These are phyloP conservation scores for Mytilinidion resinicola DNA, from an alignment of 495 filamentous ascomycete genomes.

Conservation along the genomic window DNA sequence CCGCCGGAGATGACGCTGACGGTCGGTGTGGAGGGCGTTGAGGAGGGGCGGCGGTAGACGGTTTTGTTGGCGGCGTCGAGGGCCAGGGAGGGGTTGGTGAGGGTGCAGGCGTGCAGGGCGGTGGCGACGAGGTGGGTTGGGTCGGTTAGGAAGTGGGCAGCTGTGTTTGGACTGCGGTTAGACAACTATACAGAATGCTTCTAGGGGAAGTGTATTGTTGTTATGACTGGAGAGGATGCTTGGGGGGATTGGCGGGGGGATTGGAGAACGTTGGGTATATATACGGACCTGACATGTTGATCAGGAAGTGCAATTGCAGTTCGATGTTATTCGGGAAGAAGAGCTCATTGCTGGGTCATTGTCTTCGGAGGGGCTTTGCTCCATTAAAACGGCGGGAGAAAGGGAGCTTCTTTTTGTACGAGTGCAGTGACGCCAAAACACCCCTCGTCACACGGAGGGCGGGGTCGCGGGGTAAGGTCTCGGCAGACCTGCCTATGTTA, in stretches of 20 bases:
- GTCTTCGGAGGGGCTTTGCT: too few species aligned
- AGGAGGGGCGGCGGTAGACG: conserved; percentile 64
- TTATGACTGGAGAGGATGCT: background rate
- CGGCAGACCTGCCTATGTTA: too few species aligned
- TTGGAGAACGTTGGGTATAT: background rate
- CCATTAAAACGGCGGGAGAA: too few species aligned
- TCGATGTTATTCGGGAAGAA: too few species aligned
- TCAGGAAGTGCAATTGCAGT: too few species aligned
- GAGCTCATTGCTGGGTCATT: too few species aligned
- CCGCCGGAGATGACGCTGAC: conserved; percentile 86
- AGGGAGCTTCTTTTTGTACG: too few species aligned
- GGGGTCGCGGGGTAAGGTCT: too few species aligned
- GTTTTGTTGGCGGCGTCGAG: conserved; percentile 80
- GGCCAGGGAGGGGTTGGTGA: conserved; percentile 79
- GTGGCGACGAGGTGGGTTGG: conserved; percentile 71
- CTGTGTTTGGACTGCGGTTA: conserved; percentile 18
- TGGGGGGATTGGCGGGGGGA: background rate
- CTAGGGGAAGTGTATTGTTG: background rate
- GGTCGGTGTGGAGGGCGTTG: conserved; percentile 40
- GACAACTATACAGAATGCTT: background rate
- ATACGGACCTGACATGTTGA: background rate
- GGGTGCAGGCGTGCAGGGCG: conserved; percentile 68
- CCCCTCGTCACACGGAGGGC: too few species aligned
- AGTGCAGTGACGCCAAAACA: too few species aligned
- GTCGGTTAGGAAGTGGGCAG: conserved; percentile 92